Evolutionary conservation across 495 filamentous ascomycete genomes (phyloP), one percentile per base, ranked within the genome.

Genomic region (Aspergillus steynii): DNA sequence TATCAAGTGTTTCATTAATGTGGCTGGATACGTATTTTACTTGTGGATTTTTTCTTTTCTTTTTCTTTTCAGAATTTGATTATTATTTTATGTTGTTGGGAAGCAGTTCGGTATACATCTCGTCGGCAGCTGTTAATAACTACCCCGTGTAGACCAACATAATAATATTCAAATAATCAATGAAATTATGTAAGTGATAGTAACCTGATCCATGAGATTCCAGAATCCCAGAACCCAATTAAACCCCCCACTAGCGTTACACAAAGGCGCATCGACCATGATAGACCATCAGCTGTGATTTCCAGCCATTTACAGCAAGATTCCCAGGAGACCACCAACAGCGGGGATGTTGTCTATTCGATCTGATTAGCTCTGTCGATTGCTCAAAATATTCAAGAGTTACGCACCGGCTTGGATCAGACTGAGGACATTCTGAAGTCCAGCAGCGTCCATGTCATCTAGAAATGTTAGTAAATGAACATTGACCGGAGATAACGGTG

Each of bases 361-460:
- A 27, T 14, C 10, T 55, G 2, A 45, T 55, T 26, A 55, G 53
- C 4, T 15, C 37, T 42, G 37, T 15, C 7, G 9, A 10, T 42
- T 14, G 3, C 14, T 3, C 12, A 42, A 15, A 3, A 42, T 42
- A 14, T 42, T 3, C 5, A 42, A 42, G 9, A 10, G 28, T 45
- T 2, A 53, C 61, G 60, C 60, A 62, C 61, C 29, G 29, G 32
- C 15, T 8, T 58, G 49, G 32, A 67, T n/a, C 26, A 61, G 47
- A 28, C 27, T 37, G 7, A 67, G 61, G 60, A 65, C 20, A 15
- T 59, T 47, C 26, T 61, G 25, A 49, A 68, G 60, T 14, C 57
- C 62, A 50, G 55, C 57, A 37, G 55, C 60, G 29, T 61, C 60
- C 6, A 65, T 14, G 32, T 28, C 55, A 48, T 37, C 58, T 59